These are phyloP conservation scores for Paxillus ammoniavirescens DNA, from an alignment of 768 basidiomycete genomes.

Conservation along the genomic window DNA sequence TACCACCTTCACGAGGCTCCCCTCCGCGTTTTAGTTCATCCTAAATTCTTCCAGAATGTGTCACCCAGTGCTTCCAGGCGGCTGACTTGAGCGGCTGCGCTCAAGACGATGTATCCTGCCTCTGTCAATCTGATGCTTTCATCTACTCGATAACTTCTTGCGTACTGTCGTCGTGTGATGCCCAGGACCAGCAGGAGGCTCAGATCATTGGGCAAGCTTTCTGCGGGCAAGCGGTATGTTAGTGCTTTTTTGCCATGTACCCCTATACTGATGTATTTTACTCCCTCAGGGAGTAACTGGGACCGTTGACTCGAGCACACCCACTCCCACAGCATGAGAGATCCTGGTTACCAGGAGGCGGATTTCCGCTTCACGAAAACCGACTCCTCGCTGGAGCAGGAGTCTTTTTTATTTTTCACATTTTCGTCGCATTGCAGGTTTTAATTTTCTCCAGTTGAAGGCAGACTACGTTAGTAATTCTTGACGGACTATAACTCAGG, in stretches of 20 bases:
- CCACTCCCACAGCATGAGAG: not conserved
- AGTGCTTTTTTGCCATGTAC: not conserved
- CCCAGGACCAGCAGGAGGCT: not conserved
- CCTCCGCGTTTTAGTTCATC: not conserved
- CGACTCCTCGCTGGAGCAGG: no score
- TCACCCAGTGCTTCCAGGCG: not conserved
- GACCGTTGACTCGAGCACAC: not conserved
- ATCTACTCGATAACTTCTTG: not conserved
- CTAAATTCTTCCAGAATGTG: not conserved
- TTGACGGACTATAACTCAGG: no score
- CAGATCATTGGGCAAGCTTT: not conserved
- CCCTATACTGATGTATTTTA: not conserved
- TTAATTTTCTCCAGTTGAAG: no score
- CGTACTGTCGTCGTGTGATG: not conserved
- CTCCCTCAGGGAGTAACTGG: not conserved
- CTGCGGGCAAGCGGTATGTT: not conserved
- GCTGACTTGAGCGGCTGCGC: not conserved
- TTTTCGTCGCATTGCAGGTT: no score
- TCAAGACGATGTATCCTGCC: not conserved
- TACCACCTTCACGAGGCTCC: not conserved
- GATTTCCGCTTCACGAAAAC: no score
- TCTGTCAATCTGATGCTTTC: not conserved
- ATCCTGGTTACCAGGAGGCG: no score
- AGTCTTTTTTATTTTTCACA: no score
- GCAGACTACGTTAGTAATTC: no score